A percentile compares a stretch with the other conserved stretches of the same genome.
phyloP scores from a whole-genome alignment of 1,139 yeast genomes.

The Lodderomyces metapsilosis region DNA sequence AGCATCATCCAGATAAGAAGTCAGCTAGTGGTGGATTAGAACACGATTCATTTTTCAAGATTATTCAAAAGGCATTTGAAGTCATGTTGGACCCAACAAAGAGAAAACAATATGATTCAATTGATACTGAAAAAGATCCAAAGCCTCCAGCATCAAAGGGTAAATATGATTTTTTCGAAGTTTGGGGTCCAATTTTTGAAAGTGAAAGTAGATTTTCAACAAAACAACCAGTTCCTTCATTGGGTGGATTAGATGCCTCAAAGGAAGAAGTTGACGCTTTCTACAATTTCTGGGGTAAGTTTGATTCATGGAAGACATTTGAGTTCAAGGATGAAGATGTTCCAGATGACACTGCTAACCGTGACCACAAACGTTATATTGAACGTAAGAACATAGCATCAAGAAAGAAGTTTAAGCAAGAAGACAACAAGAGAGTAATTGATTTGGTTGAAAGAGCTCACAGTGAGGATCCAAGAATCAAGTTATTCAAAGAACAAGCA shows the following conservation, averaged over 20 bases:
- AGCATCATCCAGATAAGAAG: conserved; percentile 98
- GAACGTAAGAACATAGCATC: conserved; percentile 97
- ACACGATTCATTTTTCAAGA: conserved; percentile 97
- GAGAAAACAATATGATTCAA: conserved; percentile 94
- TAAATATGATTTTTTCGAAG: conserved; percentile 78
- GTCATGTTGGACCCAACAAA: conserved; percentile 78
- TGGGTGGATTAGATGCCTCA: conserved; percentile 68
- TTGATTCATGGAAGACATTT: conserved; percentile 98
- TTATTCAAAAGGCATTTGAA: conserved; percentile 96
- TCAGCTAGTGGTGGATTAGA: conserved; percentile 81
- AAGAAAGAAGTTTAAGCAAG: conserved; percentile 96
- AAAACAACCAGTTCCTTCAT: conserved; percentile 80
- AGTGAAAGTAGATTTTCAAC: conserved; percentile 91
- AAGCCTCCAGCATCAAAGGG: conserved; percentile 67
- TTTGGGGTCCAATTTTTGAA: conserved; percentile 90
- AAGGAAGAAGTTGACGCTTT: conserved; percentile 87
- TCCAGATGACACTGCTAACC: conserved; percentile 98
- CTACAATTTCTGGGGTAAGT: conserved; percentile 90
- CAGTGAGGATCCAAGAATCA: conserved; percentile 91
- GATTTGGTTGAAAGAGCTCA: conserved; percentile 87
- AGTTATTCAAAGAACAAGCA: conserved; percentile 88
- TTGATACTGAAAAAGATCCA: conserved; percentile 86
- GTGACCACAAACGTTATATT: conserved; percentile 98
- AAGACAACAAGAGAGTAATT: conserved; percentile 88
- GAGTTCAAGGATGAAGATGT: conserved; percentile 99